Evolutionary conservation across 495 filamentous ascomycete genomes (phyloP).

Genomic region (Haplographium delicatum): DNA sequence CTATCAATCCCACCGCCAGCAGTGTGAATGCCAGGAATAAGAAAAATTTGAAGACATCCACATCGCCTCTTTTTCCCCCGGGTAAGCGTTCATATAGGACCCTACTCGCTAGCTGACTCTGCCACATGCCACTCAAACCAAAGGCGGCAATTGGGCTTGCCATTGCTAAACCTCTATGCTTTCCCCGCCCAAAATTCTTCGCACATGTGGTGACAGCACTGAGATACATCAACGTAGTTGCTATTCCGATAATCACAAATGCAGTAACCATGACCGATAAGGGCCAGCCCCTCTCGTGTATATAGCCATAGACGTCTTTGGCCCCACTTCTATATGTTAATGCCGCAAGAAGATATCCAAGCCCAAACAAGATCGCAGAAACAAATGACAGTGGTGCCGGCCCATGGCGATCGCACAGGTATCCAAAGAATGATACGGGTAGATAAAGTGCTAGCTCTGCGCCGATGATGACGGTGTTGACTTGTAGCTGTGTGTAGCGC

Average conservation of each 20-base stretch:
- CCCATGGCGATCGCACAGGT: slow-evolving; percentile 80
- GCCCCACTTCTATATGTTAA: slow-evolving; percentile 59
- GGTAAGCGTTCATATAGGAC: slow-evolving; percentile 61
- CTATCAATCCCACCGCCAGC: slow-evolving; percentile 63
- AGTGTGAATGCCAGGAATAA: slow-evolving; percentile 69
- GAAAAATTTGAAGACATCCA: slow-evolving; percentile 85
- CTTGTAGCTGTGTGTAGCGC: slow-evolving; percentile 80
- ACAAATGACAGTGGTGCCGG: slow-evolving; percentile 68
- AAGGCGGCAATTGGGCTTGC: slow-evolving; percentile 89
- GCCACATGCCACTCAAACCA: slow-evolving; percentile 90
- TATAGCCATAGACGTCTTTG: slow-evolving; percentile 30
- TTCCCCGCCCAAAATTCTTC: slow-evolving; percentile 91
- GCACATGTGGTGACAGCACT: slow-evolving; percentile 86
- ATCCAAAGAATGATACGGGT: slow-evolving; percentile 82
- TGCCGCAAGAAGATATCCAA: slow-evolving; percentile 80
- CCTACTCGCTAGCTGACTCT: slow-evolving; percentile 80
- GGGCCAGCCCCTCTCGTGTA: slow-evolving; percentile 54
- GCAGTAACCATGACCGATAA: slow-evolving; percentile 79
- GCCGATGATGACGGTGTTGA: slow-evolving; percentile 82
- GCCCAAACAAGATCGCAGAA: slow-evolving; percentile 67
- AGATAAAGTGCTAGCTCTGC: slow-evolving; percentile 85
- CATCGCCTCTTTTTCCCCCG: slow-evolving; percentile 64
- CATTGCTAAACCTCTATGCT: slow-evolving; percentile 81
- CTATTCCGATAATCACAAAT: slow-evolving; percentile 75
- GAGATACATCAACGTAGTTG: slow-evolving; percentile 82